Evolutionary conservation across 495 filamentous ascomycete genomes (phyloP).

Genomic region (Thermochaetoides thermophila): DNA sequence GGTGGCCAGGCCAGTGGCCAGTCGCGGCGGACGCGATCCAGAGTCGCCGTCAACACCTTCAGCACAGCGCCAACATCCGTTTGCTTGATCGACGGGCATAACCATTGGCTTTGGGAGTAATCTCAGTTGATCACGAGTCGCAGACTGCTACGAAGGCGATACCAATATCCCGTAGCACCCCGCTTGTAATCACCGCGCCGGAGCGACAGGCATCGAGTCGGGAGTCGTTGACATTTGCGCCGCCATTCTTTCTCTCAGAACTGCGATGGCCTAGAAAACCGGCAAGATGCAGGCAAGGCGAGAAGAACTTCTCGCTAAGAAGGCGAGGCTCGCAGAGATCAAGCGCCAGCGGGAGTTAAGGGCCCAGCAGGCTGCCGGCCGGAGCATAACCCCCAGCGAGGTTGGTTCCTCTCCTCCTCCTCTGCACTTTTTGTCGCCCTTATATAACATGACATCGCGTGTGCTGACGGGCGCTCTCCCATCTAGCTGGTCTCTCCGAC

Average conservation of each 20-base stretch:
- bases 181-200: too few relatives aligned
- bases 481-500: slow-evolving; percentile 50
- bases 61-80: too few relatives aligned
- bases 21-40: too few relatives aligned
- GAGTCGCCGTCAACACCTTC: too few relatives aligned
- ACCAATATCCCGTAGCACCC: too few relatives aligned
- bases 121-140: too few relatives aligned
- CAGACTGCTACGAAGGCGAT: too few relatives aligned
- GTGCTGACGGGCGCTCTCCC: background rate
- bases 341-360: slow-evolving; percentile 79
- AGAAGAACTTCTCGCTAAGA: slow-evolving; percentile 89
- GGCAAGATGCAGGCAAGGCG: slow-evolving; percentile 63
- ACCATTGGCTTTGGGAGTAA: too few relatives aligned
- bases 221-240: background rate
- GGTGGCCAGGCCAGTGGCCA: too few relatives aligned
- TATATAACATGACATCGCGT: too few relatives aligned
- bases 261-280: slow-evolving; percentile 26
- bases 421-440: slow-evolving; percentile 3
- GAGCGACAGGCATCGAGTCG: too few relatives aligned
- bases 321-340: slow-evolving; percentile 86
- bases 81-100: too few relatives aligned
- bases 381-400: slow-evolving; percentile 39
- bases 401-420: slow-evolving; percentile 21
- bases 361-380: slow-evolving; percentile 52
- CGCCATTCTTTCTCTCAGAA: background rate